Conservation (phyloP, 2,329 filamentous ascomycete species). For the Trichoderma sp. region DNA sequence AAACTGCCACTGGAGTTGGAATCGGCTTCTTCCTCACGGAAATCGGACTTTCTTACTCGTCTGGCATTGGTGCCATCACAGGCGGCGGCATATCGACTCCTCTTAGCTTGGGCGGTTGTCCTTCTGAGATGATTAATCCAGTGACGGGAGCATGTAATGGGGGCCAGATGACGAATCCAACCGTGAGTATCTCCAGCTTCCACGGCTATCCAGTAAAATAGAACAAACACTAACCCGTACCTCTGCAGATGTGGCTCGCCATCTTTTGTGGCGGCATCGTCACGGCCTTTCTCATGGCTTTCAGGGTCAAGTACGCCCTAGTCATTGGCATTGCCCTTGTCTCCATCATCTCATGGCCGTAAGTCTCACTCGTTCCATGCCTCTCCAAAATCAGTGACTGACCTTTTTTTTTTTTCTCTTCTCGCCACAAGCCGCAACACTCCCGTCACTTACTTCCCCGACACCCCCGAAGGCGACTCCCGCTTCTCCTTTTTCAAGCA, state of each 20-base stretch:
- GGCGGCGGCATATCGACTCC: slow-evolving; percentile 64
- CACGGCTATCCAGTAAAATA: background rate
- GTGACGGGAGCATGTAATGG: slow-evolving; percentile 49
- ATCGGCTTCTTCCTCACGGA: slow-evolving; percentile 63
- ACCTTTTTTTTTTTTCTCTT: slow-evolving; percentile 13
- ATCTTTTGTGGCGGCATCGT: slow-evolving; percentile 77
- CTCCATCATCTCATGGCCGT: slow-evolving; percentile 73
- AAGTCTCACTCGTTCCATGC: slow-evolving; percentile 33
- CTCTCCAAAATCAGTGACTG: background rate
- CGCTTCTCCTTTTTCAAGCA: slow-evolving; percentile 71
- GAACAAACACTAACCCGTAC: slow-evolving; percentile 9
- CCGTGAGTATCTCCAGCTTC: slow-evolving; percentile 41
- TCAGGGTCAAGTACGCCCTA: slow-evolving; percentile 71
- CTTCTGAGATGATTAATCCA: slow-evolving; percentile 48
- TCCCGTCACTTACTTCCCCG: slow-evolving; percentile 68
- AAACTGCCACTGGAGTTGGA: slow-evolving; percentile 62
- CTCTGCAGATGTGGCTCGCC: slow-evolving; percentile 71
- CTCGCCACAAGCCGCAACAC: slow-evolving; percentile 56
- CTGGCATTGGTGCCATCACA: slow-evolving; percentile 79
- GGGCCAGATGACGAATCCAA: slow-evolving; percentile 73
- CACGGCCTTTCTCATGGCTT: slow-evolving; percentile 77
- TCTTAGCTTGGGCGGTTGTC: slow-evolving; percentile 73
- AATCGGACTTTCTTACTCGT: slow-evolving; percentile 69
- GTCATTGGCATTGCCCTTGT: slow-evolving; percentile 70
- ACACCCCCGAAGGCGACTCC: slow-evolving; percentile 59